A percentile compares a stretch with the other conserved stretches of the same genome.
Conservation (phyloP, 1,284 basidiomycete genomes). For the Porodaedalea pini region DNA sequence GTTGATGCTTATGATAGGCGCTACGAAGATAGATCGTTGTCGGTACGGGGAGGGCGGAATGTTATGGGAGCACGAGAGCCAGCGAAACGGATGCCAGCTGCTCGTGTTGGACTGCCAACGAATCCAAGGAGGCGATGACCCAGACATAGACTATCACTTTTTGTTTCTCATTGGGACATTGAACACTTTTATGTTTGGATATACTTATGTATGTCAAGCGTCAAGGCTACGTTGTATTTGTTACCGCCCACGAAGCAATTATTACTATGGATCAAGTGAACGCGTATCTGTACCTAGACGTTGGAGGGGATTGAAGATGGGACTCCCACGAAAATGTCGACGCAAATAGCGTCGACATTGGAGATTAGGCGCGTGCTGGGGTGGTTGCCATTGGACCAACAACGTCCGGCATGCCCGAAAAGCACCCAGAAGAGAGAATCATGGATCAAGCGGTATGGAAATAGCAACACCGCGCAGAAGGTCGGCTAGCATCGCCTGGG, state of each 20-base stretch:
- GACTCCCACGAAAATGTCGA: not conserved
- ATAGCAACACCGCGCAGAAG: no score
- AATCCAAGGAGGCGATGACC: slow-evolving; percentile 23
- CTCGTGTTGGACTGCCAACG: slow-evolving; percentile 26
- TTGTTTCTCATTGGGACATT: slow-evolving; percentile 12
- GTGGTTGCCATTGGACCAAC: slow-evolving; percentile 5
- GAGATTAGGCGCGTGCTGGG: not conserved
- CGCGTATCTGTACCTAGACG: no score
- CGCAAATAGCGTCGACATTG: not conserved
- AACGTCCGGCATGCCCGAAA: slow-evolving; percentile 7
- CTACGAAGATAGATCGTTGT: not conserved
- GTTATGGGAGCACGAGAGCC: not conserved
- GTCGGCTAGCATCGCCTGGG: no score
- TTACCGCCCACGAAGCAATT: no score
- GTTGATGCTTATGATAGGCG: slow-evolving; percentile 2
- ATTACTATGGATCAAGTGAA: no score
- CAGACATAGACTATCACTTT: slow-evolving; percentile 1
- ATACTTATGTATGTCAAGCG: not conserved
- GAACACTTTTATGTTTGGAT: not conserved
- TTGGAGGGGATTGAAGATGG: not conserved
- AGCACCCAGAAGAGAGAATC: not conserved
- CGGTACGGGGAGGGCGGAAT: not conserved
- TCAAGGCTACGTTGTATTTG: no score
- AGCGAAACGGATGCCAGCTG: slow-evolving; percentile 15
- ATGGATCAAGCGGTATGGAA: not conserved